These are phyloP conservation scores for Digitaria exilis DNA, from an alignment of 202 grass and related monocot genomes.

Conservation along the genomic window DNA sequence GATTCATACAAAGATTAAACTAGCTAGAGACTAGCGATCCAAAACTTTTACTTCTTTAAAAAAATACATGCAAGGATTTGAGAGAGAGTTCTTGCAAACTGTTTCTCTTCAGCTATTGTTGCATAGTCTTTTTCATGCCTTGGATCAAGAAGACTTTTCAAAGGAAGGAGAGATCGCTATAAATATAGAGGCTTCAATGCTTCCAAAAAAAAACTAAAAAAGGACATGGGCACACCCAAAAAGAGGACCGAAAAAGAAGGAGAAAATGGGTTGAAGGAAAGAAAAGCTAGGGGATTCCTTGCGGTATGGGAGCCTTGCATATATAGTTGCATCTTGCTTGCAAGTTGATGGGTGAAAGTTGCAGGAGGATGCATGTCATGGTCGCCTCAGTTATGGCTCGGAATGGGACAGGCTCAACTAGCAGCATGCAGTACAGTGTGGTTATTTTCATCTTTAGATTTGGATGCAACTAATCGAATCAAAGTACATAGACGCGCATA, in stretches of 20 bases:
- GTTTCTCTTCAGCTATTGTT: not conserved
- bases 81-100: not conserved
- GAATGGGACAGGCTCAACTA: conserved; percentile 39
- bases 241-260: not conserved
- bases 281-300: conserved; percentile 39
- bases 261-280: not conserved
- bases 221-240: conserved; percentile 38
- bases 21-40: not conserved
- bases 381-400: conserved; percentile 53
- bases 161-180: conserved; percentile 3
- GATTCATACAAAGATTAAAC: conserved; percentile 33
- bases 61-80: not conserved
- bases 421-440: conserved; percentile 2
- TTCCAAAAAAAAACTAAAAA: conserved; percentile 12
- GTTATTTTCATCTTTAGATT: conserved; percentile 13
- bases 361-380: conserved; percentile 43
- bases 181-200: conserved; percentile 29
- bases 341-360: conserved; percentile 51
- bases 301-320: conserved; percentile 46
- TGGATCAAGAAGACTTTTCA: conserved; percentile 35
- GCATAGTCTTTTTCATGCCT: not conserved
- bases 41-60: not conserved
- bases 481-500: not conserved
- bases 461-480: conserved; percentile 26
- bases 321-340: conserved; percentile 43